phyloP scores from a whole-genome alignment of 345 rosid genomes.

The Salix dunnii region DNA sequence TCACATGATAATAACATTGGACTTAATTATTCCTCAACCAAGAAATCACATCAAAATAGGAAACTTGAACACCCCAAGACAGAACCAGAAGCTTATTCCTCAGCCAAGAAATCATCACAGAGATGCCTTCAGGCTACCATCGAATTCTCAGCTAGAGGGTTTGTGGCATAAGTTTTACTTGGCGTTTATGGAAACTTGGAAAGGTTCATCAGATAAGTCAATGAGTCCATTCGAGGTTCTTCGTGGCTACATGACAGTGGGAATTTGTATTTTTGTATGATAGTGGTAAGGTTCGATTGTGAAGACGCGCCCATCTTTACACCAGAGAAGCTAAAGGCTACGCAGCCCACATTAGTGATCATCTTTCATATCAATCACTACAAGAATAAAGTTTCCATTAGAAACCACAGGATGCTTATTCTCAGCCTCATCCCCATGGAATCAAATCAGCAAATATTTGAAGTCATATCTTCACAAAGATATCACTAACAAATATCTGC shows the following conservation, averaged over 20 bases:
- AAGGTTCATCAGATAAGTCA: not conserved
- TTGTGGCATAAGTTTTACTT: not conserved
- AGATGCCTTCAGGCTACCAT: not conserved
- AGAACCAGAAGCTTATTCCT: not conserved
- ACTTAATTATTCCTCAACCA: too few relatives aligned
- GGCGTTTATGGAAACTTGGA: not conserved
- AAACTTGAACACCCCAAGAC: not conserved
- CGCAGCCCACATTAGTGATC: not conserved
- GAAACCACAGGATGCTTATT: not conserved
- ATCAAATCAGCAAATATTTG: not conserved
- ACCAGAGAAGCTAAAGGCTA: too few relatives aligned
- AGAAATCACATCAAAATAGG: not conserved
- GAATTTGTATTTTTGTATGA: not conserved
- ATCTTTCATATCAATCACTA: not conserved
- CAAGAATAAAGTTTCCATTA: not conserved
- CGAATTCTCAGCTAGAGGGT: not conserved
- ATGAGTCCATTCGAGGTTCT: not conserved
- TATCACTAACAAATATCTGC: not conserved
- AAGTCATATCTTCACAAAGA: not conserved
- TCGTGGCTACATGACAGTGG: not conserved
- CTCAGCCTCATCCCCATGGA: not conserved
- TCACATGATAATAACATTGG: not conserved
- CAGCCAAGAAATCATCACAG: not conserved
- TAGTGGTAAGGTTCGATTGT: not conserved
- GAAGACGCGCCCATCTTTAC: too few relatives aligned